Evolutionary conservation across 2,329 filamentous ascomycete species (phyloP).

Genomic region (Sporothrix phasma): DNA sequence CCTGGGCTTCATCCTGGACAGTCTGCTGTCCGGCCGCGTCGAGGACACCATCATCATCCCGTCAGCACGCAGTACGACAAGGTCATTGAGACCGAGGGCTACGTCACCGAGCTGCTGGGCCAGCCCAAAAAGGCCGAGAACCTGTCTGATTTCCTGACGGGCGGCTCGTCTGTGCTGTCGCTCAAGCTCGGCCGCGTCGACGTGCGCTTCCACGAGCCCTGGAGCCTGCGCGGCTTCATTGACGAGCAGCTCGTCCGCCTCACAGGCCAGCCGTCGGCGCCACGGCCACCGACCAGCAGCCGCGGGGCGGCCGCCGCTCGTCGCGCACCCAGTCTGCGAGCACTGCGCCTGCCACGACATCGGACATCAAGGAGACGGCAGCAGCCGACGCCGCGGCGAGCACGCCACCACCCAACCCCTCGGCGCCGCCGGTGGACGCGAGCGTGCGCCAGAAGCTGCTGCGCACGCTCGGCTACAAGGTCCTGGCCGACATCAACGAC

Average conservation of each 20-base stretch:
- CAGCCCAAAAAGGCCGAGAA: constrained; percentile 96
- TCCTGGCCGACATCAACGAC: constrained; percentile 87
- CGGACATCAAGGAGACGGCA: neutral
- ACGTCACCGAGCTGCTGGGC: constrained; percentile 86
- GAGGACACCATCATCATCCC: constrained; percentile 84
- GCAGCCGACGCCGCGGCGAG: neutral
- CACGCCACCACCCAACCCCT: neutral
- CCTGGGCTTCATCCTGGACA: constrained; percentile 82
- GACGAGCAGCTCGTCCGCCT: constrained; percentile 59
- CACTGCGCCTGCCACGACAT: neutral
- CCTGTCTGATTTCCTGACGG: constrained; percentile 75
- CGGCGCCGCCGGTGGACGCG: constrained; percentile 37
- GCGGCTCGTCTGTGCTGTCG: constrained; percentile 75
- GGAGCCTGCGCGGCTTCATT: constrained; percentile 79
- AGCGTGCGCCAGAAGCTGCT: constrained; percentile 61
- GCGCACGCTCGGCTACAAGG: constrained; percentile 80
- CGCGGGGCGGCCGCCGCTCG: constrained; percentile 24
- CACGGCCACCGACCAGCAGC: constrained; percentile 36
- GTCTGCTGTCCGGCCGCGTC: constrained; percentile 75
- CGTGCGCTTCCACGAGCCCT: constrained; percentile 91
- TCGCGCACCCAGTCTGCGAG: neutral
- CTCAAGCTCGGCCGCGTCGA: constrained; percentile 85
- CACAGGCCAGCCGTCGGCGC: constrained; percentile 36
- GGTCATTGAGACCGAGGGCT: constrained; percentile 94
- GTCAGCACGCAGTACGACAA: constrained; percentile 98